Conservation (phyloP, 495 filamentous ascomycete genomes). For the Penicillium pulvis region DNA sequence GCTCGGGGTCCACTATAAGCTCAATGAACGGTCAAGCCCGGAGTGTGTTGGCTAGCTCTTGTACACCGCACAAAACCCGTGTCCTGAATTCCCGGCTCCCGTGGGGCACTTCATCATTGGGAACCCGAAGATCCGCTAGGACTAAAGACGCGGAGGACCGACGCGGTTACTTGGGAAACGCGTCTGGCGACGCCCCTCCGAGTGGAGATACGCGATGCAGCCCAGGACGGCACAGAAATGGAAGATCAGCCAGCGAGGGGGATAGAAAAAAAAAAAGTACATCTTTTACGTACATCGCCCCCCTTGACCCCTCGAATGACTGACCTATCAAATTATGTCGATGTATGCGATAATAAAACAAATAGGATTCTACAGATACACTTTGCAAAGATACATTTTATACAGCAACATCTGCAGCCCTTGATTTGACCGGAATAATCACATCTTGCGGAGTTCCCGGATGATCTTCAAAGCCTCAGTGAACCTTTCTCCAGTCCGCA, state of each 20-base stretch:
- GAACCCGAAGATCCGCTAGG: constrained; percentile 24
- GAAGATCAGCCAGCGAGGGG: constrained; percentile 6
- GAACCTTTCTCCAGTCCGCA: constrained; percentile 14
- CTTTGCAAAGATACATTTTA: background rate
- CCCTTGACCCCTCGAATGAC: constrained; percentile 7
- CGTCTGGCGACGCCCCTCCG: constrained; percentile 22
- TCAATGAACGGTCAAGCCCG: constrained; percentile 3
- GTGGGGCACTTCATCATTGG: constrained; percentile 30
- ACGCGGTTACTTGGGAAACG: constrained; percentile 40
- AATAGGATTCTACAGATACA: background rate
- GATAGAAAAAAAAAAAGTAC: constrained; percentile 1
- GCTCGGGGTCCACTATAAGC: background rate
- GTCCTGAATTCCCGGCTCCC: constrained; percentile 22
- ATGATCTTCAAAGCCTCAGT: constrained; percentile 26
- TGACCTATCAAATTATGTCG: constrained; percentile 2
- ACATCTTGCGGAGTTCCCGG: constrained; percentile 15
- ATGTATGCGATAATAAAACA: background rate
- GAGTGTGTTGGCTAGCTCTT: constrained; percentile 15
- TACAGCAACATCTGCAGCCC: constrained; percentile 1
- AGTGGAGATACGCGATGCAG: constrained; percentile 18
- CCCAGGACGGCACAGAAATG: constrained; percentile 10
- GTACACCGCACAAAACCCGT: constrained; percentile 23
- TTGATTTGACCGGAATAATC: background rate
- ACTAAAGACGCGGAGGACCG: constrained; percentile 23
- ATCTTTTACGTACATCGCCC: background rate